Evolutionary conservation across 2,329 filamentous ascomycete species (phyloP).

Genomic region (Chalaropsis ovoidea): DNA sequence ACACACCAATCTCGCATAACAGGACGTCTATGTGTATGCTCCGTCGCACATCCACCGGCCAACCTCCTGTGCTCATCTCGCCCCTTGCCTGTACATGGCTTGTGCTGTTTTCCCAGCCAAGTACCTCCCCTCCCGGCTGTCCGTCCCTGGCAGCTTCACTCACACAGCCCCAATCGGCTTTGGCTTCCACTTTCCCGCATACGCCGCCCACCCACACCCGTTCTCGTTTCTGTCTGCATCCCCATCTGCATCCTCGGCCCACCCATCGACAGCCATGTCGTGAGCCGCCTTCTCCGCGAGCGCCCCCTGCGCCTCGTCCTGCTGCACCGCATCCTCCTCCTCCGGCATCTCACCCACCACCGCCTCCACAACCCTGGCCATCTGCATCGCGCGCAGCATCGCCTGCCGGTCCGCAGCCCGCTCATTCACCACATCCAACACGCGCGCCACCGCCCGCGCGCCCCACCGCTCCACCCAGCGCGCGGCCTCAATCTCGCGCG

Average conservation of each 20-base stretch:
- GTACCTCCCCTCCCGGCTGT: neutral
- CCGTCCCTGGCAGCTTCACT: neutral
- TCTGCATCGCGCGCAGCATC: conserved; percentile 38
- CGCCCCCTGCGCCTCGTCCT: conserved; percentile 38
- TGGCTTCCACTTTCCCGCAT: conserved; percentile 25
- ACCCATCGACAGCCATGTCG: conserved; percentile 28
- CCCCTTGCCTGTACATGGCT: neutral
- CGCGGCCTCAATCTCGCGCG: conserved; percentile 29
- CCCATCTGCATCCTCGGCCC: conserved; percentile 28
- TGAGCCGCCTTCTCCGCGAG: conserved; percentile 32
- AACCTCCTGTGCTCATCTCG: neutral
- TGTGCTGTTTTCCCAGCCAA: conserved; percentile 10
- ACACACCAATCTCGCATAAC: conserved; percentile 4
- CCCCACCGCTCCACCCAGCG: conserved; percentile 30
- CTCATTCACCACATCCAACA: conserved; percentile 35
- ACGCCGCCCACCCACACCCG: conserved; percentile 22
- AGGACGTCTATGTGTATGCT: neutral
- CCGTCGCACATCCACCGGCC: neutral
- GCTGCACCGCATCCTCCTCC: neutral
- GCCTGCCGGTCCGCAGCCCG: conserved; percentile 37
- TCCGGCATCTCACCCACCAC: conserved; percentile 24
- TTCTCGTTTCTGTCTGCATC: neutral
- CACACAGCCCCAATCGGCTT: conserved; percentile 26
- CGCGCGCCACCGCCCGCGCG: conserved; percentile 33
- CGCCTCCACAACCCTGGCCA: conserved; percentile 37